Percentiles rank a stretch among this genome's conserved stretches.
phyloP scores from a whole-genome alignment of 768 basidiomycete species.

The Paxillus rubicundulus region DNA sequence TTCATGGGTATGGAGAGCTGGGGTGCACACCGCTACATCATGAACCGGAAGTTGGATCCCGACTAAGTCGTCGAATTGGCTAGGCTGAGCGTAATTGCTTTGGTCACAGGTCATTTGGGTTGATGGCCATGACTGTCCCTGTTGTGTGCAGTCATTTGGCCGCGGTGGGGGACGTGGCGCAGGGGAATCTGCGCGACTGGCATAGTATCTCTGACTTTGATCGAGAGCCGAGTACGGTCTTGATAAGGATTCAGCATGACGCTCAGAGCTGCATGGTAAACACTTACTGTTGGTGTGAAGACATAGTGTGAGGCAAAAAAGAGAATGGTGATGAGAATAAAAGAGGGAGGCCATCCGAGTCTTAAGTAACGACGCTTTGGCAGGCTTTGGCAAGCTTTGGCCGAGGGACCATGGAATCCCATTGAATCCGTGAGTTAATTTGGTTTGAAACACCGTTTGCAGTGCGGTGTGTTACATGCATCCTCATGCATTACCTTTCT shows the following conservation, averaged over 20 bases:
- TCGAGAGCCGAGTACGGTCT: constrained; percentile 7
- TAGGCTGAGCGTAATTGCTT: neutral
- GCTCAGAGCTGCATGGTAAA: neutral
- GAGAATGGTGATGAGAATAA: constrained; percentile 1
- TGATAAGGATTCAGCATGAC: constrained; percentile 1
- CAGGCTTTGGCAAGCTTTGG: constrained; percentile 14
- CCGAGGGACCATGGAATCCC: constrained; percentile 1
- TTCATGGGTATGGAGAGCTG: neutral
- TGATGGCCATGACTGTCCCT: constrained; percentile 5
- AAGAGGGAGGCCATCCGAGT: neutral
- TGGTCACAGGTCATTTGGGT: neutral
- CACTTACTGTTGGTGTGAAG: constrained; percentile 21
- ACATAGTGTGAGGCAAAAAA: constrained; percentile 16
- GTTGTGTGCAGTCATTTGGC: neutral
- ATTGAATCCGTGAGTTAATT: constrained; percentile 19
- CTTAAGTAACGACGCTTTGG: constrained; percentile 27
- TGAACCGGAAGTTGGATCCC: neutral
- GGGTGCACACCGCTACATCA: constrained; percentile 3
- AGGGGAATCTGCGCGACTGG: constrained; percentile 1
- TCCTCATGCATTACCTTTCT: neutral
- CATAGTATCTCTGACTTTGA: constrained; percentile 1
- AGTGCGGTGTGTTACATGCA: constrained; percentile 24
- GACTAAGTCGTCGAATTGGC: constrained; percentile 1
- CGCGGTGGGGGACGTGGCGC: neutral
- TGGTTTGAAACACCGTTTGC: constrained; percentile 18